Base-by-base conservation (phyloP, 345 rosid genomes). In the Eucalyptus pauciflora region DNA sequence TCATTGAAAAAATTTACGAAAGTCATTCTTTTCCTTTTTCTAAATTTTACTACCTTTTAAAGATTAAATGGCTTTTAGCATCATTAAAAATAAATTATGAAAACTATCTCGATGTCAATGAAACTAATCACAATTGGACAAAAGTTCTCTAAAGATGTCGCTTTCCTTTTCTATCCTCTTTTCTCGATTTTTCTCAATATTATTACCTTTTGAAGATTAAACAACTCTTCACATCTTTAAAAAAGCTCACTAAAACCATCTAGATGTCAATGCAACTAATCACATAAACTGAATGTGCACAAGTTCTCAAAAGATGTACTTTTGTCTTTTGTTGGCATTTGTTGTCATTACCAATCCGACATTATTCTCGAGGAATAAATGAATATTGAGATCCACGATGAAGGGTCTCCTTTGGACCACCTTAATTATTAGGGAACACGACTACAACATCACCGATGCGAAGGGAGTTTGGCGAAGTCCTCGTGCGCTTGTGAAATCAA, bases 401-500 rank as follows among this genome's bases (percentile, higher is more conserved):
- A 45, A 41, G 13, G 48, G 9, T 11, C 85, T 76, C 25, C 85
- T 76, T 2, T 76, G 24, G 48, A 45, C 85, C 85, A 43, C 20
- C 85, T 76, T 41, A 20, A 10, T 76, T 3, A 76, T 41, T 64
- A 64, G 49, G 29, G 20, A 14, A 71, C 37, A 48, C 4, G 27
- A 33, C 31, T 46, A 48, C 49, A 37, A 10, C 16, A 17, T 54
- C 45, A 67, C 48, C 46, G 88, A 29, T 49, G 22, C 22, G 54
- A 50, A 88, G 89, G 79, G 89, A 90, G 89, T 46, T 89, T 92
- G 24, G 86, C 83, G 50, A 95, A 93, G 90, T 96, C 97, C 87
- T 94, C 89, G 31, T 91, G 86, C 20, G 97, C 96, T 92, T 93
- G 92, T 52, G 85, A 86, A 86, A 95, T 87, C 92, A 93, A 89